Conservation (phyloP, 345 rosid genomes). For the Eucalyptus caleyi region DNA sequence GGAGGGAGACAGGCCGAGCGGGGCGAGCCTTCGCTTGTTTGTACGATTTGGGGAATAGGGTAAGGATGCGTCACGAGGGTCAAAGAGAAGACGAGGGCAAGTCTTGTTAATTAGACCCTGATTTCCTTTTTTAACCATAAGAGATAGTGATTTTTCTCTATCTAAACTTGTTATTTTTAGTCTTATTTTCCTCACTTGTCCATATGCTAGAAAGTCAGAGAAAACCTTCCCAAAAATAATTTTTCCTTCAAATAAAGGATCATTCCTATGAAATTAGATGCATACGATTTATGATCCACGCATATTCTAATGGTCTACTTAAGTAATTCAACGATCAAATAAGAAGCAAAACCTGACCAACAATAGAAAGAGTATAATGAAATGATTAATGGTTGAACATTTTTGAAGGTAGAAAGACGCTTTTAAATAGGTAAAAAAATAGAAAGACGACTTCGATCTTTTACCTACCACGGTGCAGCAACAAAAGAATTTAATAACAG, state of each 20-base stretch:
- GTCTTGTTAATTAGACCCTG: not conserved
- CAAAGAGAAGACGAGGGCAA: not conserved
- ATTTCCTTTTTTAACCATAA: not conserved
- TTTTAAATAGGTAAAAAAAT: not conserved
- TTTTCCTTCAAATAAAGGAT: not conserved
- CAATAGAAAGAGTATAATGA: not conserved
- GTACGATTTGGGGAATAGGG: not conserved
- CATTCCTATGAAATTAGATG: not conserved
- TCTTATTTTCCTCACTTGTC: not conserved
- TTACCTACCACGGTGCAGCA: not conserved
- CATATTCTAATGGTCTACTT: not conserved
- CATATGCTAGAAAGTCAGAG: not conserved
- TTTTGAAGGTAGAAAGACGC: not conserved
- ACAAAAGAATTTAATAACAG: too few species aligned
- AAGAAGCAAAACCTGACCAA: not conserved
- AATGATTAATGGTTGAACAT: not conserved
- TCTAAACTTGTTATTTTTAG: not conserved
- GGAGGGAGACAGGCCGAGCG: not conserved
- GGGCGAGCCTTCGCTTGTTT: not conserved
- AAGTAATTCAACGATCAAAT: not conserved
- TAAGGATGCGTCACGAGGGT: not conserved
- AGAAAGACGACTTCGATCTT: not conserved
- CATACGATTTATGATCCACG: too few species aligned
- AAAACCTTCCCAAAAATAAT: not conserved
- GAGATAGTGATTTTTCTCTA: not conserved